These are phyloP conservation scores for Fusarium sp. DNA, from an alignment of 2,329 filamentous ascomycete genomes.

Conservation along the genomic window DNA sequence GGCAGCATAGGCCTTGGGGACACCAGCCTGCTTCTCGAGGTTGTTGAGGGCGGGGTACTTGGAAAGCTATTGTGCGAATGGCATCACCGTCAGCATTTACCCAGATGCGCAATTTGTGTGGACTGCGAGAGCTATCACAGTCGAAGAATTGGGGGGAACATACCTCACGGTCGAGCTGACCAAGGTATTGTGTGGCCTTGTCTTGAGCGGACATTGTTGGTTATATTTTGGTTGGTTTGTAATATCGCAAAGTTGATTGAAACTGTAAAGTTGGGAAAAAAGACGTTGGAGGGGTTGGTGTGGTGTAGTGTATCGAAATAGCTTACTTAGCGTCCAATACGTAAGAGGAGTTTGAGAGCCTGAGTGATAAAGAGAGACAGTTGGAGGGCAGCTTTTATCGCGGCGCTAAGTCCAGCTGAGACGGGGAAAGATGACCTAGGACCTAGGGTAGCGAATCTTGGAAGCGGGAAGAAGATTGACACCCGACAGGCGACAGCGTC, in stretches of 20 bases:
- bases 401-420: conserved; percentile 43
- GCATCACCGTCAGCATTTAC: conserved; percentile 45
- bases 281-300: conserved; percentile 38
- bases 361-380: conserved; percentile 38
- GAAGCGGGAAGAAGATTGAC: conserved; percentile 48
- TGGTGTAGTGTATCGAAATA: conserved; percentile 38
- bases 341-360: conserved; percentile 36
- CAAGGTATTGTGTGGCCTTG: conserved; percentile 80
- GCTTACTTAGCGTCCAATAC: conserved; percentile 36
- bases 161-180: conserved; percentile 87
- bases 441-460: conserved; percentile 37
- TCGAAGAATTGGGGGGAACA: conserved; percentile 48
- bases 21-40: conserved; percentile 84
- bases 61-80: conserved; percentile 71
- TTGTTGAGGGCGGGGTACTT: conserved; percentile 88
- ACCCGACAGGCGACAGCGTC: conserved; percentile 40
- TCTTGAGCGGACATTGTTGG: conserved; percentile 77
- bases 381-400: conserved; percentile 45
- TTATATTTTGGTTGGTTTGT: conserved; percentile 46
- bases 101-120: conserved; percentile 33
- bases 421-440: conserved; percentile 8
- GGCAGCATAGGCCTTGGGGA: conserved; percentile 87
- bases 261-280: conserved; percentile 31
- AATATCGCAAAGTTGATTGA: conserved; percentile 29
- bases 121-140: conserved; percentile 18